These are phyloP conservation scores for Rhizopogon roseolus DNA, from an alignment of 768 basidiomycete genomes.

Conservation along the genomic window DNA sequence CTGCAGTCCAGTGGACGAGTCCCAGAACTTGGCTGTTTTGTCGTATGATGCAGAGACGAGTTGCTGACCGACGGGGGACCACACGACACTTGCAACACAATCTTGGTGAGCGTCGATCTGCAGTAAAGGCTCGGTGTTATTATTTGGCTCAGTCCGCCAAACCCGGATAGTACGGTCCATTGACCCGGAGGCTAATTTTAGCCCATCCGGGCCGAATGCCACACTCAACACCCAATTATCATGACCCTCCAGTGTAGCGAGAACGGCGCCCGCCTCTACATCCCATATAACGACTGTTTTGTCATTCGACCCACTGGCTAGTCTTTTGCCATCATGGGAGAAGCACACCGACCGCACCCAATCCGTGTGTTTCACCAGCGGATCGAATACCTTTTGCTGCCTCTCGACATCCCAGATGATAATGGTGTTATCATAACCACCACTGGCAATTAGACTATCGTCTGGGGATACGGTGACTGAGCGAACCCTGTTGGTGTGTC, in stretches of 20 bases:
- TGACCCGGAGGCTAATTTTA: background rate
- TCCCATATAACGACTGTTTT: slow-evolving; percentile 2
- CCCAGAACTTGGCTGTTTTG: slow-evolving; percentile 26
- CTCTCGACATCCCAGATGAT: slow-evolving; percentile 25
- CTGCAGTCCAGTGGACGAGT: slow-evolving; percentile 23
- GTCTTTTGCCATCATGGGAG: slow-evolving; percentile 7
- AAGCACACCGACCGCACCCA: slow-evolving; percentile 7
- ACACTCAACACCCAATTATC: slow-evolving; percentile 2
- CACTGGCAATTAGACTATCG: slow-evolving; percentile 14
- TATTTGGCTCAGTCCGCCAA: slow-evolving; percentile 8
- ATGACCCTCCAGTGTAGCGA: slow-evolving; percentile 8
- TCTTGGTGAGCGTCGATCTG: slow-evolving; percentile 22
- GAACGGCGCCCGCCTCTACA: background rate
- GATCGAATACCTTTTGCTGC: background rate
- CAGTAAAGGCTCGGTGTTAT: slow-evolving; percentile 2
- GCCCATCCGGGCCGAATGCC: no score
- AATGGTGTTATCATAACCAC: slow-evolving; percentile 26
- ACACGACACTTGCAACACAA: slow-evolving; percentile 24
- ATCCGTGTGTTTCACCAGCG: slow-evolving; percentile 2
- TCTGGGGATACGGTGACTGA: background rate
- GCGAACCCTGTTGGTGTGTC: background rate
- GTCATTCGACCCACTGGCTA: slow-evolving; percentile 8
- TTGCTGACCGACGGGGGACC: slow-evolving; percentile 22
- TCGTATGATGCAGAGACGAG: slow-evolving; percentile 25
- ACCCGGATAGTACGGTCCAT: slow-evolving; percentile 16